Percentiles rank a stretch among this genome's conserved stretches.
phyloP scores from a whole-genome alignment of 768 basidiomycete species.

The Candolleomyces eurysporus region DNA sequence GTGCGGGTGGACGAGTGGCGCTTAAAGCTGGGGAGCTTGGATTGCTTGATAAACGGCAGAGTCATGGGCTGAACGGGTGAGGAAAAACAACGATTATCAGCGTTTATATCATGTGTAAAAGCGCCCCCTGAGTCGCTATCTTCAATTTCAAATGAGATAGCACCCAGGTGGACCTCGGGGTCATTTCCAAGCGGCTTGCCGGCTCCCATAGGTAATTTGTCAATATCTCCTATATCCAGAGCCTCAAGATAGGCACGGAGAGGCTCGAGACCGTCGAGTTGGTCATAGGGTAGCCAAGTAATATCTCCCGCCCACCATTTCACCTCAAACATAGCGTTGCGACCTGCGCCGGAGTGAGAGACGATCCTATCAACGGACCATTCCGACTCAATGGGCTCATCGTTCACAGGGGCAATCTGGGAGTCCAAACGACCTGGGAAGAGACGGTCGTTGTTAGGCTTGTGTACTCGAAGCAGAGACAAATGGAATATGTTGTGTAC shows the following conservation, averaged over 20 bases:
- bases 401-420: constrained; percentile 8
- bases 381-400: constrained; percentile 12
- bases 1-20: no score
- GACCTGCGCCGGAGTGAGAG: constrained; percentile 17
- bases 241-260: constrained; percentile 1
- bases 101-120: no score
- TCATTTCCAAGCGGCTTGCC: not conserved
- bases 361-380: constrained; percentile 25
- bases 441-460: constrained; percentile 26
- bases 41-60: no score
- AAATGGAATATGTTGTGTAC: constrained; percentile 34
- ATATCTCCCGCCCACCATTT: constrained; percentile 27
- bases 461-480: constrained; percentile 23
- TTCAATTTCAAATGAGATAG: not conserved
- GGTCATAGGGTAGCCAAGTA: constrained; percentile 28
- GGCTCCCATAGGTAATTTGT: not conserved
- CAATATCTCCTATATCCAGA: not conserved
- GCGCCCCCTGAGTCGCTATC: no score
- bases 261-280: not conserved
- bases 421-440: constrained; percentile 27
- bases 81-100: no score
- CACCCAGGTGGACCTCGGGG: not conserved
- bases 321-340: constrained; percentile 21
- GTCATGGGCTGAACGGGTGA: no score
- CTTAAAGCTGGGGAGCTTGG: no score